Evolutionary conservation across 768 basidiomycete species (phyloP).

Genomic region (Antrodiella citrinella): DNA sequence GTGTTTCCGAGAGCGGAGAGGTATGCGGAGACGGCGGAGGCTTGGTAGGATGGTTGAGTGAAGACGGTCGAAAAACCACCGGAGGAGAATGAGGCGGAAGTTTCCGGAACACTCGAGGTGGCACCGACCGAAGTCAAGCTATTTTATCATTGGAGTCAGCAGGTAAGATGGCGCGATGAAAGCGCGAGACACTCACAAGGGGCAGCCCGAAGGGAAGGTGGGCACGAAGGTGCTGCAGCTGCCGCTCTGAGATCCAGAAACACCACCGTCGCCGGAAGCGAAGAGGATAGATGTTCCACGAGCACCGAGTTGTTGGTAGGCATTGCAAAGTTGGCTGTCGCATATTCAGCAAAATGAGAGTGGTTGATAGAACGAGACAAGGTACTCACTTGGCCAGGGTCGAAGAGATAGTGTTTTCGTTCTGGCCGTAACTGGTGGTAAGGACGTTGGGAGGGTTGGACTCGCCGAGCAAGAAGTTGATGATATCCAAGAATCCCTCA

Average conservation of each 20-base stretch:
- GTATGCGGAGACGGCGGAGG: not conserved
- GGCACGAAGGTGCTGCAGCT: slow-evolving; percentile 21
- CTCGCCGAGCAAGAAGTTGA: slow-evolving; percentile 34
- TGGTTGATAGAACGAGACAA: not conserved
- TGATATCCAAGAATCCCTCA: slow-evolving; percentile 28
- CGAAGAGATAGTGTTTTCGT: slow-evolving; percentile 20
- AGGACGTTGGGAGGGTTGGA: slow-evolving; percentile 44
- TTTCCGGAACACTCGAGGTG: slow-evolving; percentile 4
- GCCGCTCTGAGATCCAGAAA: slow-evolving; percentile 15
- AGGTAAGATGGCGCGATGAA: not conserved
- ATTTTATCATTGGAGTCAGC: not conserved
- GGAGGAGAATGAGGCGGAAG: slow-evolving; percentile 6
- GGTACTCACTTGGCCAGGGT: slow-evolving; percentile 19
- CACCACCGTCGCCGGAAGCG: slow-evolving; percentile 25
- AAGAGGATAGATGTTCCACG: slow-evolving; percentile 25
- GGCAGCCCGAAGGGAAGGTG: slow-evolving; percentile 24
- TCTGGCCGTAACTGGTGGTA: slow-evolving; percentile 55
- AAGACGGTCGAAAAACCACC: slow-evolving; percentile 23
- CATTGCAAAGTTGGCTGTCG: slow-evolving; percentile 19
- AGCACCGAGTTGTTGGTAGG: slow-evolving; percentile 21
- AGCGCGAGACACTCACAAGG: slow-evolving; percentile 12
- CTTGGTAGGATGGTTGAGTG: slow-evolving; percentile 10
- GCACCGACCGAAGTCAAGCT: slow-evolving; percentile 21
- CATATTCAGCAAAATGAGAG: not conserved
- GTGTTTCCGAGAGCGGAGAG: not conserved